Base-by-base conservation (phyloP, 768 basidiomycete species). In the Tricholoma bakamatsutake region DNA sequence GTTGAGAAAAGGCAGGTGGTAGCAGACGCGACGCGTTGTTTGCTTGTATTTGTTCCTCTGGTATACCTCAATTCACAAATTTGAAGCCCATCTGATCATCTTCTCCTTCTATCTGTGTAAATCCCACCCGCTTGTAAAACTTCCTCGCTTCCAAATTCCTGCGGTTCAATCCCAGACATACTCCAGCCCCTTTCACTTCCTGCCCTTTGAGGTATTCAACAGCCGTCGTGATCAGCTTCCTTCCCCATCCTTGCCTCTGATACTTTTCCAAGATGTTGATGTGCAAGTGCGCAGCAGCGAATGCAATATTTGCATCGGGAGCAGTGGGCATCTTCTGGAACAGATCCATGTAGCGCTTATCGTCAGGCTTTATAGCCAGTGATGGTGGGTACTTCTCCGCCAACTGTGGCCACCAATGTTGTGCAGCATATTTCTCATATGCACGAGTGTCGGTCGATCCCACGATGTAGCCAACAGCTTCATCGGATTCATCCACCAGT, bases 221-320 rank as follows among this genome's bases (percentile, higher is more conserved):
- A 3, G 80, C 85, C 33, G 62, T 69, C 45, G 68, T 73, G 34
- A 90, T 81, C 60, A 91, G 66, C 65, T 69, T 81, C 64, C 75
- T 76, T n/a, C 88, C 89, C 82, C 83, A 88, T 21, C 88, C 88
- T 58, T 78, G 78, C 53, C 80, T 72, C 66, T 88, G 88, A 65
- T 87, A 81, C 42, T 74, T 75, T 24, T 83, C 77, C 62, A 90
- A 64, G 54, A 91, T 81, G 60, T 92, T 73, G 63, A 91, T 84
- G 66, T 92, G 89, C 61, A 91, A 59, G 68, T 91, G 88, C 8
- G 88, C 88, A 10, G 83, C 79, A 15, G 88, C 83, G 64, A 85
- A 87, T 4, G 75, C 69, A 57, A 88, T 71, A 59, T 78, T 79
- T n/a, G 78, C 74, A 8, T 81, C 78, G 13, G 79, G 67, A 1